Base-by-base conservation (phyloP, 495 filamentous ascomycete genomes). In the Xylaria grammica region DNA sequence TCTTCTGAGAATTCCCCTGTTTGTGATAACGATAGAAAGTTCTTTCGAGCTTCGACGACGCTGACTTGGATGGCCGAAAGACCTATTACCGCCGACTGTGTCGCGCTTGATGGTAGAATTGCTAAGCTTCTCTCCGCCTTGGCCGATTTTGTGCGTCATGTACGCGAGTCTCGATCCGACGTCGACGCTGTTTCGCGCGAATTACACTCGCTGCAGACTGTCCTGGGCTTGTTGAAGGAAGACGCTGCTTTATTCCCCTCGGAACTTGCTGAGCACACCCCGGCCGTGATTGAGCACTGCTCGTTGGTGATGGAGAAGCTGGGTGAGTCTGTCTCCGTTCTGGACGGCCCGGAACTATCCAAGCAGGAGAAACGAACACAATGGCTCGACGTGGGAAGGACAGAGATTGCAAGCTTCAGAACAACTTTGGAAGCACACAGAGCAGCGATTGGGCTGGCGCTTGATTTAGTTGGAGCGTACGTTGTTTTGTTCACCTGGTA, bases 121-220 rank as follows among this genome's bases (percentile, higher is more conserved):
- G 58, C 70, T 34, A 73, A 71, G 20, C 73, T 75, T 24, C 63
- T 65, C 60, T 51, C 55, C 11, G 54, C 70, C 45, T 63, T 80
- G 19, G 67, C 69, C 67, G 44, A 49, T 48, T 78, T 82, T 63
- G 77, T 83, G 8, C 77, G 78, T 5, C 77, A 81, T 17, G 75
- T 84, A 0, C 81, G 81, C 29, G 80, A 80, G 59, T 78, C 79
- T 3, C 71, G 81, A 19, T 66, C 74, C 48, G 81, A 84, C 15
- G 64, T 82, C 13, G 78, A 83, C 50, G 70, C 65, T 57, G 72
- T 84, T 19, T 80, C 80, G 24, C 74, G 75, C 62, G 80, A 84
- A 57, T 69, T 85, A n/a, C 74, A 78, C 63, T 83, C 81, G 9
- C 73, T 84, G 52, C 73, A 79, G 54, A 75, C 70, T 30, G 71